These are phyloP conservation scores for Aethionema arabicum DNA, from an alignment of 345 rosid species.

Conservation along the genomic window DNA sequence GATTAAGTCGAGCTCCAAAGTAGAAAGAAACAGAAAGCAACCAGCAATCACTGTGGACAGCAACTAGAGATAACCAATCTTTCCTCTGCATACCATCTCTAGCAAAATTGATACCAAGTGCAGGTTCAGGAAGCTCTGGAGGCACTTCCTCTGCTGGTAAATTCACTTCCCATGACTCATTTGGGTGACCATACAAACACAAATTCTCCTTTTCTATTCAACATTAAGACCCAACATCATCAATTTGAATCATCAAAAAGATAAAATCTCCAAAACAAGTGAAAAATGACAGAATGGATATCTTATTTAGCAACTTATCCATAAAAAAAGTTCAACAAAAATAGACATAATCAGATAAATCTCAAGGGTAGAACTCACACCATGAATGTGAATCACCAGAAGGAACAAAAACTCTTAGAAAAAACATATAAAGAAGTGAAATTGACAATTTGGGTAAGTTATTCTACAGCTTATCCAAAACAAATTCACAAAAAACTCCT, in stretches of 20 bases:
- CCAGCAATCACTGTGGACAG: conserved; percentile 98
- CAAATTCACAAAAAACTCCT: too few species aligned
- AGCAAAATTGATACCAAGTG: conserved; percentile 91
- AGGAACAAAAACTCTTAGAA: conserved; percentile 5
- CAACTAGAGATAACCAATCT: conserved; percentile 91
- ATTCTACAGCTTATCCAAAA: too few species aligned
- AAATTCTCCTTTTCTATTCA: conserved; percentile 84
- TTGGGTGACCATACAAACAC: conserved; percentile 91
- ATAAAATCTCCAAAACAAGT: conserved; percentile 20
- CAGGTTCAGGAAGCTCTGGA: conserved; percentile 97
- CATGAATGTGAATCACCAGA: background rate
- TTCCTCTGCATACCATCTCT: conserved; percentile 97
- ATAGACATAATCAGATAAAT: too few species aligned
- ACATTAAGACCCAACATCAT: background rate
- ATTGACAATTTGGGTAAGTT: background rate
- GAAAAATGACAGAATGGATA: background rate
- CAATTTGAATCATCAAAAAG: background rate
- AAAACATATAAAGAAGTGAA: background rate
- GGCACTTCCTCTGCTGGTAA: conserved; percentile 98
- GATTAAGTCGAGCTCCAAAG: conserved; percentile 88
- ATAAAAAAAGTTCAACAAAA: too few species aligned
- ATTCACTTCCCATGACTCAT: conserved; percentile 92
- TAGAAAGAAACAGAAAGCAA: conserved; percentile 96
- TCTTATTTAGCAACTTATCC: background rate
- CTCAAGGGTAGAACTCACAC: background rate